Percentiles rank a stretch among this genome's conserved stretches.
Conservation (phyloP, 306 rosid species). For the Castanea sativa region DNA sequence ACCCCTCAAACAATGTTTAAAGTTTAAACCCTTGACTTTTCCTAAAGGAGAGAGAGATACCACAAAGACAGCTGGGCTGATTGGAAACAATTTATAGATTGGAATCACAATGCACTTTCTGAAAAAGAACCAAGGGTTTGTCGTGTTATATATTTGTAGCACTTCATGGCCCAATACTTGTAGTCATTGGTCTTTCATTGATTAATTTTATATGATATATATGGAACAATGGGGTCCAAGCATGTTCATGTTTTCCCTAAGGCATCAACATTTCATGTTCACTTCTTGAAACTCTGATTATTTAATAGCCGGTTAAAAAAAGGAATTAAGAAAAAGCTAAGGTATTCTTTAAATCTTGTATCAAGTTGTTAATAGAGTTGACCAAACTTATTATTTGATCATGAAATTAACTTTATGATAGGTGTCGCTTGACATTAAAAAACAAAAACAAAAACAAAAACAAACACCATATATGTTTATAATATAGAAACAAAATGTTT, state of each 20-base stretch:
- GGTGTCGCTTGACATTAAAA: neutral
- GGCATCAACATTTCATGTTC: neutral
- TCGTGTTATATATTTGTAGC: neutral
- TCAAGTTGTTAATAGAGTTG: no score
- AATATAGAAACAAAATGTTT: no score
- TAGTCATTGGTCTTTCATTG: neutral
- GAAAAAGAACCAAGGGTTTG: neutral
- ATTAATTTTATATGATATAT: neutral
- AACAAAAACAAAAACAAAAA: neutral
- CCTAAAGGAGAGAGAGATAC: no score
- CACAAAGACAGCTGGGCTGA: no score
- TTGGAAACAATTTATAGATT: no score
- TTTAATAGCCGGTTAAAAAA: neutral
- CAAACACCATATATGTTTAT: neutral
- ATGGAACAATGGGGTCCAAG: neutral
- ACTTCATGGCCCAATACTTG: neutral
- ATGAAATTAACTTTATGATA: no score
- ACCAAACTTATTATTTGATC: no score
- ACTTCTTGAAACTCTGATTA: neutral
- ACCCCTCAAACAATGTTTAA: no score
- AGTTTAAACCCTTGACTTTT: no score
- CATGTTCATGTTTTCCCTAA: neutral
- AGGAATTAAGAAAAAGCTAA: neutral
- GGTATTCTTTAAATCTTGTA: neutral
- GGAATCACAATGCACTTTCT: neutral